Evolutionary conservation across 2,329 filamentous ascomycete species (phyloP).

Genomic region (Epichloe hybrida): DNA sequence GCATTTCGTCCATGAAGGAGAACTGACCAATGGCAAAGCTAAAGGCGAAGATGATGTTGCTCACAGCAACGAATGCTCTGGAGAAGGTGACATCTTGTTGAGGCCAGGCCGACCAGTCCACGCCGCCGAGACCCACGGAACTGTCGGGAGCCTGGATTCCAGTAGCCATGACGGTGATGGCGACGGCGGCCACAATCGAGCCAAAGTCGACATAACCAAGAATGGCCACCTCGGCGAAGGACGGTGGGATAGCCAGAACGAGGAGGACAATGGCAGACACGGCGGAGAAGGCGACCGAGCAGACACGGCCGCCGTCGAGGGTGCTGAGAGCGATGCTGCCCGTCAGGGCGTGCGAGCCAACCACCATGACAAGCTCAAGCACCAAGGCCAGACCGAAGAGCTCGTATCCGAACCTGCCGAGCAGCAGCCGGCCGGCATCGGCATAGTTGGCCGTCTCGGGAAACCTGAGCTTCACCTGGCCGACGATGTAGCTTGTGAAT

Average conservation of each 20-base stretch:
- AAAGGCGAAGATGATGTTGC: constrained; percentile 61
- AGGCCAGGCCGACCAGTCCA: constrained; percentile 33
- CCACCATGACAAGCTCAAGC: constrained; percentile 52
- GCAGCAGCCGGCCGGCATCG: constrained; percentile 50
- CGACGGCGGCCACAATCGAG: constrained; percentile 49
- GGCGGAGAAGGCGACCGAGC: constrained; percentile 31
- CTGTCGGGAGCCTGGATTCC: constrained; percentile 28
- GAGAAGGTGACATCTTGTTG: constrained; percentile 32
- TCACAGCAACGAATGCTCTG: constrained; percentile 45
- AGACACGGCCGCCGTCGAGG: constrained; percentile 41
- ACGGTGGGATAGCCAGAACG: constrained; percentile 31
- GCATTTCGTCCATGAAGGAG: constrained; percentile 41
- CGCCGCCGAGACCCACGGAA: constrained; percentile 15
- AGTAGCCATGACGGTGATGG: constrained; percentile 53
- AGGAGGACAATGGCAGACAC: constrained; percentile 33
- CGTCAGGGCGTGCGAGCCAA: constrained; percentile 51
- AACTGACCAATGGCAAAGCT: constrained; percentile 39
- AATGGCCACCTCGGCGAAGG: constrained; percentile 35
- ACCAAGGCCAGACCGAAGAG: constrained; percentile 49
- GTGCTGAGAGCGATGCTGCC: constrained; percentile 54
- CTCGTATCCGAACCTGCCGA: constrained; percentile 47
- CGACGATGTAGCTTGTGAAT: constrained; percentile 33
- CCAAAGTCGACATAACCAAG: constrained; percentile 42
- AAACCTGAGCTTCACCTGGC: constrained; percentile 33
- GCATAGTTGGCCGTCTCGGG: constrained; percentile 51